These are phyloP conservation scores for Ascobolus immersus DNA, from an alignment of 495 filamentous ascomycete genomes.

Conservation along the genomic window DNA sequence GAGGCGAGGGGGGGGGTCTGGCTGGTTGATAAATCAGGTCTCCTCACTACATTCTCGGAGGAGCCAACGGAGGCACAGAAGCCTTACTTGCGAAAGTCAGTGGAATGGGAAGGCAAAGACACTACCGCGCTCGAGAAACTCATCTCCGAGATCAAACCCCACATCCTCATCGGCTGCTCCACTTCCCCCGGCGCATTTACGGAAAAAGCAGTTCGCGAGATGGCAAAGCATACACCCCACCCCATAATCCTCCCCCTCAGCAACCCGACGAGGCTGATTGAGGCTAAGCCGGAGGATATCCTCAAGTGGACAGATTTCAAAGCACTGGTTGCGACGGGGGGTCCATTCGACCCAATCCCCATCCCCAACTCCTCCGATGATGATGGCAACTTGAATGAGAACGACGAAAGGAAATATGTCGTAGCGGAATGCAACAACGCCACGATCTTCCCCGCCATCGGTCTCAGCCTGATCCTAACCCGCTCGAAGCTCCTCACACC, in stretches of 20 bases:
- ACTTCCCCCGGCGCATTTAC: conserved; percentile 63
- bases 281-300: conserved; percentile 56
- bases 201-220: conserved; percentile 43
- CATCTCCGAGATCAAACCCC: conserved; percentile 46
- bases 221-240: conserved; percentile 50
- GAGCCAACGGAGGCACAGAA: conserved; percentile 27
- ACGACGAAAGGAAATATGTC: conserved; percentile 30
- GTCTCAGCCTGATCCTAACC: conserved; percentile 49
- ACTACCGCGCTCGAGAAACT: conserved; percentile 35
- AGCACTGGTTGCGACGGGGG: conserved; percentile 63
- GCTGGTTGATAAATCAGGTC: conserved; percentile 65
- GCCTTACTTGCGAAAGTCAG: conserved; percentile 36
- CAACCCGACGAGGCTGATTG: conserved; percentile 67
- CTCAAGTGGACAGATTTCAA: conserved; percentile 52
- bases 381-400: too few relatives aligned
- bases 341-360: conserved; percentile 58
- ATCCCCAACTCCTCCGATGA: too few relatives aligned
- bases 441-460: conserved; percentile 67
- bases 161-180: conserved; percentile 63
- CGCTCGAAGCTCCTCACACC: conserved; percentile 37
- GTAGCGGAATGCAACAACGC: conserved; percentile 70
- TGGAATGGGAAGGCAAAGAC: conserved; percentile 34
- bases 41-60: conserved; percentile 28
- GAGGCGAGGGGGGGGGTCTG: conserved; percentile 46
- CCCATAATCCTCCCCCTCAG: conserved; percentile 68